Percentiles rank a stretch among this genome's conserved stretches.
These are phyloP conservation scores for Oidium heveae DNA, from an alignment of 2,329 filamentous ascomycete species.

Conservation along the genomic window DNA sequence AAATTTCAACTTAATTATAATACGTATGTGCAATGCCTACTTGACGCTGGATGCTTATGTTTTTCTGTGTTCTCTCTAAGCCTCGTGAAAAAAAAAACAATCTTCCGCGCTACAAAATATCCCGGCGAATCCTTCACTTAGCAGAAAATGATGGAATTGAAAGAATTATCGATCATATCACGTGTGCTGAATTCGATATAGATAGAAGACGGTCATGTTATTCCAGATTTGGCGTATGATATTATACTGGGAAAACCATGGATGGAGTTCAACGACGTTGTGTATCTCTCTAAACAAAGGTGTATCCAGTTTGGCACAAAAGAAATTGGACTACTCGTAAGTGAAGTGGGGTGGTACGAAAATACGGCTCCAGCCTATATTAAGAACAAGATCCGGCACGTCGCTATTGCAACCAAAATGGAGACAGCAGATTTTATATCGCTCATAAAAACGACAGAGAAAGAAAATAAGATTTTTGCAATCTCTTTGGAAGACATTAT, in stretches of 20 bases:
- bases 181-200: not conserved
- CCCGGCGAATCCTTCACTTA: not conserved
- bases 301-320: not conserved
- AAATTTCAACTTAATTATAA: too few species aligned
- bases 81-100: too few species aligned
- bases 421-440: not conserved
- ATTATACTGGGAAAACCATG: not conserved
- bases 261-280: not conserved
- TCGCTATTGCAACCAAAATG: too few species aligned
- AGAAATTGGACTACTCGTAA: not conserved
- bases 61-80: not conserved
- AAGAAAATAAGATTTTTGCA: not conserved
- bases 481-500: not conserved
- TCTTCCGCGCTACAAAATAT: not conserved
- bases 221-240: not conserved
- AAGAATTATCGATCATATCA: too few species aligned
- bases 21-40: too few species aligned
- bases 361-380: not conserved
- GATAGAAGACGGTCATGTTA: not conserved
- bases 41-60: not conserved
- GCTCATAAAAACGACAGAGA: not conserved
- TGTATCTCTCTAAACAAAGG: not conserved
- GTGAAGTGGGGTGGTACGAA: not conserved
- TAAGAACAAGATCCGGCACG: too few species aligned
- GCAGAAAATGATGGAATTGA: not conserved